Evolutionary conservation across 2,329 filamentous ascomycete species (phyloP), one percentile per base, ranked within the genome.

Genomic region (Ophiostoma piceae): DNA sequence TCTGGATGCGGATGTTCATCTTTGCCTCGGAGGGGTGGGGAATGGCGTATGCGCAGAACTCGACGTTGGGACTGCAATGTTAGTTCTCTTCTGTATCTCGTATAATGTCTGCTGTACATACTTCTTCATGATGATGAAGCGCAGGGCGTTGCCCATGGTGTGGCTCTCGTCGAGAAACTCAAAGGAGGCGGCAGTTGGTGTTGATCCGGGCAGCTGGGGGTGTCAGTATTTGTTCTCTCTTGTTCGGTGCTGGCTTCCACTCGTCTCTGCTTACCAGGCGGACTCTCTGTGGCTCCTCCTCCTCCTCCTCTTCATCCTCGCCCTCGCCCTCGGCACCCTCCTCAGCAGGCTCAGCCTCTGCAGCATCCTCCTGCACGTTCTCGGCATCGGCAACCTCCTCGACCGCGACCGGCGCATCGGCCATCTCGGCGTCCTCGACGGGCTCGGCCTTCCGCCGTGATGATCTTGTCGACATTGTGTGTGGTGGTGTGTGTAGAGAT

Each of bases 41-140:
- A 72, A 99, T 98, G 8, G 94, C 92, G 80, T 99, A 99, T 72
- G 94, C 95, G 80, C 95, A 98, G 81, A 99, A 97, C 79, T 99
- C 95, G 71, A 99, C 95, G 73, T 95, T 88, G 39, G 95, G 94
- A 79, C 94, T 98, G 74, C 29, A n/a, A 3, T 65, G 62, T 65
- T 65, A 65, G 35, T 19, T 22, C 16, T 62, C 57, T 62, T 14
- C 5, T 16, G 11, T 64, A 6, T 16, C 19, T 19, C 2, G 14
- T 57, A 9, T 12, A 3, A 12, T 26, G 1, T 26, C 32, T 8
- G 32, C 2, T 1, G 39, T 35, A 22, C 87, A 74, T 83, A 97
- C 94, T 99, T 99, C 82, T 98, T 98, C 92, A 97, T 97, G 76
- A 99, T 96, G 73, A 97, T 90, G 78, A 94, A 98, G 76, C 95